Base-by-base conservation (phyloP, 768 basidiomycete species). In the Serpula lacrymans region DNA sequence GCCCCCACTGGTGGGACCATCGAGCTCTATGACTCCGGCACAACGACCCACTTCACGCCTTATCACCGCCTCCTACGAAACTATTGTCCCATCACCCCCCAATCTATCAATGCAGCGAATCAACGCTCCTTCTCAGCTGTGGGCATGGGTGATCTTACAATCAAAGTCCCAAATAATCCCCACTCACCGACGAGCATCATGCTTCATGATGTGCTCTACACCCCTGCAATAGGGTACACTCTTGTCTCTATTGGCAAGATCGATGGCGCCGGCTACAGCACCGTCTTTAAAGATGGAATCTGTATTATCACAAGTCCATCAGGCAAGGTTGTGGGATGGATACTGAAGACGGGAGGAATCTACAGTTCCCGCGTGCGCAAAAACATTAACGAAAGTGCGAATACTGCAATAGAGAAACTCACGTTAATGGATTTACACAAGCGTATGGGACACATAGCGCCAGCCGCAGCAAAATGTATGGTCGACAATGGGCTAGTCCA, bases 151-250 rank as follows among this genome's bases (percentile, higher is more conserved):
- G n/a, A n/a, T n/a, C n/a, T n/a, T n/a, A n/a, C n/a, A n/a, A n/a
- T n/a, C n/a, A n/a, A n/a, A n/a, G n/a, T n/a, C n/a, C n/a, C n/a
- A n/a, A n/a, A n/a, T n/a, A n/a, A n/a, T n/a, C n/a, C n/a, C n/a
- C n/a, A n/a, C n/a, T n/a, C n/a, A n/a, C n/a, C n/a, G n/a, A n/a
- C n/a, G n/a, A n/a, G n/a, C n/a, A n/a, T n/a, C n/a, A n/a, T n/a
- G 5, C 51, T 70, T 13, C 59, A 48, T 2, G 50, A 67, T 31
- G 65, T 69, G 14, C 47, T 69, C 5, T 67, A 68, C 40, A 57
- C 65, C 6, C 67, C 62, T 0, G 60, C 65, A 17, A 55, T 68
- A 5, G 58, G 63, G 2, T 67, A 64, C 41, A 70, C 63, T 9
- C 55, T 71, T 2, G 45, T 68, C 6, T 67, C 64, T 1, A 50